Evolutionary conservation across 139 green algal species (phyloP), one percentile per base, ranked within the genome.

Genomic region (Astrephomene gubernaculifera): DNA sequence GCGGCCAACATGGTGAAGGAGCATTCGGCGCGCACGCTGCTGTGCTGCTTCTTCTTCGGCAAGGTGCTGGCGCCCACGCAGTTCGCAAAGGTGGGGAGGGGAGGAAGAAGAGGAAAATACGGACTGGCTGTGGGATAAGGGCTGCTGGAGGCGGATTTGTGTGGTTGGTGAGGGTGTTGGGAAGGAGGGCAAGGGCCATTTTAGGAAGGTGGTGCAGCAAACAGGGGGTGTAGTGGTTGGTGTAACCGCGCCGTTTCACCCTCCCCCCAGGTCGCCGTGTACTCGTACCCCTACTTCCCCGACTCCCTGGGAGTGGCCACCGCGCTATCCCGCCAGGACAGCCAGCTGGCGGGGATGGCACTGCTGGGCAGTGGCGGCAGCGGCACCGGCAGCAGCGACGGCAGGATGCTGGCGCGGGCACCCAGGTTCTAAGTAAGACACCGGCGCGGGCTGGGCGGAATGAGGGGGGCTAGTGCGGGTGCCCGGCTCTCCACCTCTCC

Each of bases 31-130:
- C 79, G 45, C 39, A 76, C 65, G 67, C 64, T 86, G 44, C 79
- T 86, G 14, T 38, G 27, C 45, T 86, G 79, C 79, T 86, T 86
- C 65, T 78, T 78, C 65, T 57, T 86, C 21, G 79, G 79, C 65
- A 86, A 86, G 79, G 65, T 86, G 65, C 79, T 86, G 49, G 35
- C 33, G 24, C 57, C 79, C 27, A 19, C 49, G 79, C 79, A 86
- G 79, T 86, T 86, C 24, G 65, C 65, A 38, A 84, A 84, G 78
- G 63, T 82, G 74, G 25, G 57, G n/a, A n/a, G n/a, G n/a, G n/a
- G n/a, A n/a, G 61, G 12, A 57, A 17, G 49, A 57, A 17, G 49
- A 57, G 49, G 49, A 12, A 57, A 57, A 25, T 57, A 12, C 17
- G 12, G 12, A 17, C 49, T 57, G 49, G 12, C 12, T 17, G 49